These are phyloP conservation scores for Talaromyces funiculosus DNA, from an alignment of 2,329 filamentous ascomycete genomes.

Conservation along the genomic window DNA sequence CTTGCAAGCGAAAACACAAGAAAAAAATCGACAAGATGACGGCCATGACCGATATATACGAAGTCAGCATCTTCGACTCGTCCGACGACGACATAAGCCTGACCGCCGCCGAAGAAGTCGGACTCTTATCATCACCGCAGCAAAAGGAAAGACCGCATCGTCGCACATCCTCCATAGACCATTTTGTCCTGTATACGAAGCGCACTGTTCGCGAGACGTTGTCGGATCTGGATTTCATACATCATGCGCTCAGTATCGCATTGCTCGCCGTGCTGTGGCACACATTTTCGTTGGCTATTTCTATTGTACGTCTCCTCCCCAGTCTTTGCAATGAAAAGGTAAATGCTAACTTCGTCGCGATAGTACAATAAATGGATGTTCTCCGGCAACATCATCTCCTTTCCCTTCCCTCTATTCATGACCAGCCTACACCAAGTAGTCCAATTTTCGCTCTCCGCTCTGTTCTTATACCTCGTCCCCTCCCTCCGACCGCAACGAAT, in stretches of 20 bases:
- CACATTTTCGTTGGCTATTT: constrained; percentile 87
- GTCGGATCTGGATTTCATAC: constrained; percentile 68
- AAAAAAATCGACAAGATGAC: not conserved
- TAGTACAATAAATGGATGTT: constrained; percentile 99
- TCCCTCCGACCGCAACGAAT: constrained; percentile 63
- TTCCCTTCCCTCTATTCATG: constrained; percentile 90
- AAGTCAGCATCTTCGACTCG: constrained; percentile 10
- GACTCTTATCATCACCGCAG: constrained; percentile 4
- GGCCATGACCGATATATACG: constrained; percentile 12
- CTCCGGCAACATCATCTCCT: constrained; percentile 74
- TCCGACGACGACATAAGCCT: constrained; percentile 10
- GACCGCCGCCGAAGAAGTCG: constrained; percentile 10
- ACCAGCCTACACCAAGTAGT: constrained; percentile 94
- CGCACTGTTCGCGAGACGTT: constrained; percentile 60
- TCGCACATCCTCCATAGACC: constrained; percentile 8
- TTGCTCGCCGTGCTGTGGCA: constrained; percentile 81
- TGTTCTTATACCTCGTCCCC: constrained; percentile 77
- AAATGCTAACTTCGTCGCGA: not conserved
- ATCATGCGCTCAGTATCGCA: constrained; percentile 64
- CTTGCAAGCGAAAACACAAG: not conserved
- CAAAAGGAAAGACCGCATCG: not conserved
- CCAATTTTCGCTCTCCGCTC: constrained; percentile 73
- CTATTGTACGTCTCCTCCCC: constrained; percentile 58
- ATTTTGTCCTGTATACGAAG: constrained; percentile 35
- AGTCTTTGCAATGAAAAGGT: constrained; percentile 11